Evolutionary conservation across 176 grass and related monocot genomes (phyloP).

Genomic region (Chrysopogon serrulatus): DNA sequence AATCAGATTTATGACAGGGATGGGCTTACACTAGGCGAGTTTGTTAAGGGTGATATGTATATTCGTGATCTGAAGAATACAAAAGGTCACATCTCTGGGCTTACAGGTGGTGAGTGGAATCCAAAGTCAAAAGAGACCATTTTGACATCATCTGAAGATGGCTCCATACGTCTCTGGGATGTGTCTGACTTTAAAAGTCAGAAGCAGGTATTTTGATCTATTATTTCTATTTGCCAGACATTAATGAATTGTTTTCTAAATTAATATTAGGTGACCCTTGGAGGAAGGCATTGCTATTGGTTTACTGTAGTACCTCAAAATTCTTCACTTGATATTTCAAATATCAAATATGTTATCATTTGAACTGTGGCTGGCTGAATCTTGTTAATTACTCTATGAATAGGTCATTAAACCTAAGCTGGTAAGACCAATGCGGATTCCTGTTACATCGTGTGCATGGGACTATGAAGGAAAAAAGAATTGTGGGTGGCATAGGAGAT

Average conservation of each 20-base stretch:
- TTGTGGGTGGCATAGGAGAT: conserved; percentile 90
- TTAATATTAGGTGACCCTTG: not conserved
- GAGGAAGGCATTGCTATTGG: conserved; percentile 5
- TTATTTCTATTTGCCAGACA: not conserved
- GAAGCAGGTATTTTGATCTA: conserved; percentile 61
- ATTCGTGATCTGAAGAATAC: conserved; percentile 97
- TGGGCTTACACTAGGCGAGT: conserved; percentile 84
- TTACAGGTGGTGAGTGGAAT: conserved; percentile 92
- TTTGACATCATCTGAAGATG: conserved; percentile 95
- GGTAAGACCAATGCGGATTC: conserved; percentile 61
- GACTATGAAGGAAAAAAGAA: conserved; percentile 78
- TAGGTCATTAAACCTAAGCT: conserved; percentile 98
- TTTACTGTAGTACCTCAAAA: not conserved
- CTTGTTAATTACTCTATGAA: not conserved
- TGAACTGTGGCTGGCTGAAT: not conserved
- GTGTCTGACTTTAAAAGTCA: conserved; percentile 80
- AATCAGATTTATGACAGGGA: conserved; percentile 91
- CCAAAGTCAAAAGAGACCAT: conserved; percentile 95
- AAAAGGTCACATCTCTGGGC: conserved; percentile 88
- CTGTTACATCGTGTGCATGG: conserved; percentile 89
- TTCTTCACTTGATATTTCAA: not conserved
- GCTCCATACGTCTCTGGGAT: conserved; percentile 92
- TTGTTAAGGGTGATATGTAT: conserved; percentile 96
- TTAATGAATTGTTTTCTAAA: not conserved
- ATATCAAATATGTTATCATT: not conserved